A percentile compares a stretch with the other conserved stretches of the same genome.
phyloP scores from a whole-genome alignment of 2,329 filamentous ascomycete genomes.

The Arthrobotrys sinensis region DNA sequence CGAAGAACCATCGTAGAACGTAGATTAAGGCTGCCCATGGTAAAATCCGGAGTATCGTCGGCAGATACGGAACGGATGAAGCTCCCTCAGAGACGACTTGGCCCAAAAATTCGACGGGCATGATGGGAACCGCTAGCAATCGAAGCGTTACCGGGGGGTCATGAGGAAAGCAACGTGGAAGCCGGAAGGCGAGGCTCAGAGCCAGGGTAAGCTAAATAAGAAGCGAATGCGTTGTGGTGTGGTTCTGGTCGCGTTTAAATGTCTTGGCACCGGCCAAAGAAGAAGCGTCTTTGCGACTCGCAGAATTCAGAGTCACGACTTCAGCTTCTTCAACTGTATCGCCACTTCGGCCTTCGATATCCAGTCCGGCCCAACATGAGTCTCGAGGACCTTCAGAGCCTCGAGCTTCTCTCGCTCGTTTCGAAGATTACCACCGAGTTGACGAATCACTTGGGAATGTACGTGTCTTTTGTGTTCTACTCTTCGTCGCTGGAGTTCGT shows the following conservation, averaged over 20 bases:
- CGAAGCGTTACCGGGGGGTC: not conserved
- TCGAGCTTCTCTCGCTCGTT: slow-evolving; percentile 93
- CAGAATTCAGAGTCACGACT: slow-evolving; percentile 3
- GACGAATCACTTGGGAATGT: slow-evolving; percentile 89
- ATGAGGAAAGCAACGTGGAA: slow-evolving; percentile 10
- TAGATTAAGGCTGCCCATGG: slow-evolving; percentile 72
- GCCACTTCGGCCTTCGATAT: not conserved
- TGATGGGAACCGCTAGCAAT: slow-evolving; percentile 65
- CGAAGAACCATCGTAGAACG: slow-evolving; percentile 81
- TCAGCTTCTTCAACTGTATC: slow-evolving; percentile 20
- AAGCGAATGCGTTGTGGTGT: slow-evolving; percentile 43
- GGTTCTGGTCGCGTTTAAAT: slow-evolving; percentile 43
- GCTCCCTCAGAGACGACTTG: slow-evolving; percentile 73
- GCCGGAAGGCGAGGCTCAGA: slow-evolving; percentile 1
- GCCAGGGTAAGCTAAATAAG: not conserved
- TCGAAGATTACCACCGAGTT: slow-evolving; percentile 95
- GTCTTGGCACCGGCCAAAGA: slow-evolving; percentile 28
- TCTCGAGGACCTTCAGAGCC: slow-evolving; percentile 92
- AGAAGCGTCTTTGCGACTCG: slow-evolving; percentile 20
- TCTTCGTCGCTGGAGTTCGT: not conserved
- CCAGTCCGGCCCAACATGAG: slow-evolving; percentile 55
- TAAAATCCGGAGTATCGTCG: slow-evolving; percentile 71
- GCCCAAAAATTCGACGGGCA: slow-evolving; percentile 76
- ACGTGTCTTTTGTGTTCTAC: slow-evolving; percentile 15
- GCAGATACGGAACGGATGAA: slow-evolving; percentile 72